Percentiles rank a stretch among this genome's conserved stretches.
phyloP scores from a whole-genome alignment of 495 filamentous ascomycete species.

The Aspergillus panamensis region DNA sequence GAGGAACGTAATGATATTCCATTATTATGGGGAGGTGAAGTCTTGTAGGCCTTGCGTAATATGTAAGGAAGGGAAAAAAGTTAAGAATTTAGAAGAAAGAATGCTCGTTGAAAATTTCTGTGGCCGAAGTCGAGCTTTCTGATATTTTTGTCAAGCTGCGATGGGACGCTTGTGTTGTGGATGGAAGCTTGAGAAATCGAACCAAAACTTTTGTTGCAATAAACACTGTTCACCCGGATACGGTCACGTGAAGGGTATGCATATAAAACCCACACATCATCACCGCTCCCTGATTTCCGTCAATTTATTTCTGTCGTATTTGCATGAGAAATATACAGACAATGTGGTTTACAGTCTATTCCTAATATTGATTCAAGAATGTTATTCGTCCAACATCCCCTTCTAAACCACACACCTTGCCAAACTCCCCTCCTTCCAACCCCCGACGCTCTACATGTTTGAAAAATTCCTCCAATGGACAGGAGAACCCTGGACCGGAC shows the following conservation, averaged over 20 bases:
- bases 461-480: constrained; percentile 45
- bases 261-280: no score
- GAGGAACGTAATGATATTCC: constrained; percentile 66
- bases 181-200: background rate
- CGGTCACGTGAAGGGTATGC: constrained; percentile 19
- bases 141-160: background rate
- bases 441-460: constrained; percentile 35
- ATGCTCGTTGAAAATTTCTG: background rate
- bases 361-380: constrained; percentile 28
- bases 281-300: background rate
- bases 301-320: background rate
- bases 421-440: constrained; percentile 31
- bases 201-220: constrained; percentile 26
- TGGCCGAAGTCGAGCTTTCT: background rate
- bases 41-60: background rate
- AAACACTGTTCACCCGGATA: constrained; percentile 28
- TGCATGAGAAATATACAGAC: no score
- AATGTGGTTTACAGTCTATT: background rate
- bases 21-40: constrained; percentile 27
- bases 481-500: constrained; percentile 51
- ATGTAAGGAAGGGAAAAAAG: background rate
- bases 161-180: background rate
- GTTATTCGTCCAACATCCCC: constrained; percentile 27
- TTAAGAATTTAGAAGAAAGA: background rate
- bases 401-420: constrained; percentile 30